Percentiles rank a stretch among this genome's conserved stretches.
These are phyloP conservation scores for Solanum chilense DNA, from an alignment of 257 asterid genomes.

Conservation along the genomic window DNA sequence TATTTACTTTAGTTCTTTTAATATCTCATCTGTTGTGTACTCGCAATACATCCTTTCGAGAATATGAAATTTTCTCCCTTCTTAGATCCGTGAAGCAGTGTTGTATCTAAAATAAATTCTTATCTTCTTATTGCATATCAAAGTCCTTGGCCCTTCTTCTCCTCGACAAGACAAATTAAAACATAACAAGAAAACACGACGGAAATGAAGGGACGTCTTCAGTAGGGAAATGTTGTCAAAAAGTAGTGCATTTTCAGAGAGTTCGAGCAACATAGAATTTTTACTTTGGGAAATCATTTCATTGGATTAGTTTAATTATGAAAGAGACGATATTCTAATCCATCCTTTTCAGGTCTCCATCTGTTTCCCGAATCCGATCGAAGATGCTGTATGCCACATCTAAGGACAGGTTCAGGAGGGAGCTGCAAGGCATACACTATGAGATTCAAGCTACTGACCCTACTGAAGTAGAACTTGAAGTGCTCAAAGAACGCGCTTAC, in stretches of 20 bases:
- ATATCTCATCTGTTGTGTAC: neutral
- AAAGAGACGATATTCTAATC: neutral
- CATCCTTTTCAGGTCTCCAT: conserved; percentile 19
- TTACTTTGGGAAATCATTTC: neutral
- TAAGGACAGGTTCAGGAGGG: conserved; percentile 27
- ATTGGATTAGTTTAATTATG: neutral
- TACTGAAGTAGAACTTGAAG: conserved; percentile 30
- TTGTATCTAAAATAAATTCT: neutral
- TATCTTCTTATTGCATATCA: neutral
- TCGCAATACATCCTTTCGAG: neutral
- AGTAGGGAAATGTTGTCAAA: neutral
- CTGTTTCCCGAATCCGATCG: conserved; percentile 21
- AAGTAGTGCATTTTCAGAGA: neutral
- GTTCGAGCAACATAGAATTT: neutral
- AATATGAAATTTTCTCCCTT: neutral
- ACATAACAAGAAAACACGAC: neutral
- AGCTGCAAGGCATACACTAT: conserved; percentile 29
- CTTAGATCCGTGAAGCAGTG: neutral
- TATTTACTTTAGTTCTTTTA: neutral
- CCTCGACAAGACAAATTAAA: neutral
- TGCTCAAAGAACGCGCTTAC: conserved; percentile 21
- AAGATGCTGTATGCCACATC: conserved; percentile 34
- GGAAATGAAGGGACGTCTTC: neutral
- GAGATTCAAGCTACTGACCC: conserved; percentile 42
- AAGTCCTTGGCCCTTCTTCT: neutral